These are phyloP conservation scores for Peribolospora baueri DNA, from an alignment of 768 basidiomycete genomes.

Conservation along the genomic window DNA sequence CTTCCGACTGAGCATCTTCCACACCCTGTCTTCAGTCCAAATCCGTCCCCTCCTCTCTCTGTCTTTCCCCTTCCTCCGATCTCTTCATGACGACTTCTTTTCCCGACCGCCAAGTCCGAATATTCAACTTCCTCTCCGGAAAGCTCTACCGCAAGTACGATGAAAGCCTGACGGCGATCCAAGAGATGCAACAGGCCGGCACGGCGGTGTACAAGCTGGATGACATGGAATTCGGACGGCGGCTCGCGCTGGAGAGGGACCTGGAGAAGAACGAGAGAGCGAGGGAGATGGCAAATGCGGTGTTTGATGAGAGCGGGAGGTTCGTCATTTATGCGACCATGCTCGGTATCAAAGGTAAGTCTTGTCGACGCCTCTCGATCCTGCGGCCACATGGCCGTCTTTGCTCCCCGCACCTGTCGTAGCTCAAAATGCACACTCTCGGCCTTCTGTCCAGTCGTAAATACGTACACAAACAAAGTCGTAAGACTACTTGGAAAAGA, in stretches of 20 bases:
- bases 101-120: conserved; percentile 75
- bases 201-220: conserved; percentile 78
- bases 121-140: conserved; percentile 74
- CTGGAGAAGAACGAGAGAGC: conserved; percentile 39
- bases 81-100: conserved; percentile 83
- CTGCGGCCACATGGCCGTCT: background rate
- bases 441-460: conserved; percentile 43
- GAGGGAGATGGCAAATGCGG: conserved; percentile 45
- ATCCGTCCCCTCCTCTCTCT: conserved; percentile 72
- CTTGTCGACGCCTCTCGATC: background rate
- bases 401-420: background rate
- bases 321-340: conserved; percentile 84
- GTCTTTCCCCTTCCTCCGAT: conserved; percentile 65
- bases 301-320: conserved; percentile 96
- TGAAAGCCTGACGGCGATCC: conserved; percentile 70
- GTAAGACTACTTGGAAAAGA: conserved; percentile 73
- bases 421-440: background rate
- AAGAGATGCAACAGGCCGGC: conserved; percentile 98
- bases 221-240: conserved; percentile 97
- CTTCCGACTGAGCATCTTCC: background rate
- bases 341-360: conserved; percentile 75
- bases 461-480: conserved; percentile 80
- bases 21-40: conserved; percentile 36
- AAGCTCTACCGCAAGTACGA: conserved; percentile 85
- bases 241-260: conserved; percentile 78